Evolutionary conservation across 1,284 basidiomycete species (phyloP).

Genomic region (Coniferiporia weirii): DNA sequence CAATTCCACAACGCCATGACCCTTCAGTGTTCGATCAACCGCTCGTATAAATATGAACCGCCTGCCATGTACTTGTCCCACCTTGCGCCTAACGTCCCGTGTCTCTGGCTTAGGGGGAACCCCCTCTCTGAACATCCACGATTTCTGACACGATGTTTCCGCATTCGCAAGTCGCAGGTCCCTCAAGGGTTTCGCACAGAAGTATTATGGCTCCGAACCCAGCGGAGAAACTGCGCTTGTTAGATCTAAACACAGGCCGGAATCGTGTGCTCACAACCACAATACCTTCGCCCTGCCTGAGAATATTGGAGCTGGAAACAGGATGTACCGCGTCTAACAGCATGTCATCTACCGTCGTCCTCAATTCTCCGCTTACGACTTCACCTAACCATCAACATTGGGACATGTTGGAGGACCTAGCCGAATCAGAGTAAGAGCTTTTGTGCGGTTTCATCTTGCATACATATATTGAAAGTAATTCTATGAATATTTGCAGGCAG

Average conservation of each 20-base stretch:
- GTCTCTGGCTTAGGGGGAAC: neutral
- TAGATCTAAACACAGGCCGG: neutral
- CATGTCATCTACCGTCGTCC: neutral
- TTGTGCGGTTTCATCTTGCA: neutral
- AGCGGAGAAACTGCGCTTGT: neutral
- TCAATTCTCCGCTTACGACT: constrained; percentile 10
- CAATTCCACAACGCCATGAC: constrained; percentile 17
- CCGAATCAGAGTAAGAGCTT: neutral
- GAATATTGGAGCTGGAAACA: neutral
- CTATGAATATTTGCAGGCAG: neutral
- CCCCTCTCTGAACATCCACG: neutral
- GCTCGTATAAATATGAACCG: constrained; percentile 4
- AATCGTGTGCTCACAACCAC: constrained; percentile 1
- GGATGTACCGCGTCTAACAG: neutral
- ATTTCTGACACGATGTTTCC: neutral
- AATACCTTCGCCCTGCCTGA: constrained; percentile 1
- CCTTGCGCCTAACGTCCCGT: neutral
- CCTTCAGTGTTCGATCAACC: constrained; percentile 12
- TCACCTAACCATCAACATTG: neutral
- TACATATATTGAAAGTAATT: neutral
- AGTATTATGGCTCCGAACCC: neutral
- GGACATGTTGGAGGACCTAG: neutral
- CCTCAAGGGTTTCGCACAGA: neutral
- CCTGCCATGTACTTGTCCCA: neutral
- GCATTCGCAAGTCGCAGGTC: constrained; percentile 1